phyloP scores from a whole-genome alignment of 2,329 filamentous ascomycete species.

The Botrytis fragariae region DNA sequence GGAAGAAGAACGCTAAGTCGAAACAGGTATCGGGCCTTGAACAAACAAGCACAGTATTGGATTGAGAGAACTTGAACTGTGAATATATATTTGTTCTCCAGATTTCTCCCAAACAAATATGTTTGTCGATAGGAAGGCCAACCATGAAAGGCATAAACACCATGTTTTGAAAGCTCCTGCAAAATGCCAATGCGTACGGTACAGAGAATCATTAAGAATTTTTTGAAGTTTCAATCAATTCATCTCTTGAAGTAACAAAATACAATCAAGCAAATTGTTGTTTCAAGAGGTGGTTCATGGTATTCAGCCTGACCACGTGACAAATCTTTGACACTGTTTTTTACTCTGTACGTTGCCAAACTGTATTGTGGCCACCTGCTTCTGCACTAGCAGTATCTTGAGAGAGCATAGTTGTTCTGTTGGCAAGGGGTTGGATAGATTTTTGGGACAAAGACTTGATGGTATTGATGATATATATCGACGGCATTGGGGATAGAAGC shows the following conservation, averaged over 20 bases:
- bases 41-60: background rate
- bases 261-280: background rate
- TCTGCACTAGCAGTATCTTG: background rate
- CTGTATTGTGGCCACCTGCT: background rate
- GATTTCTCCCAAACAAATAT: background rate
- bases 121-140: background rate
- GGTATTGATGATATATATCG: background rate
- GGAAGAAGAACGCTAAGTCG: background rate
- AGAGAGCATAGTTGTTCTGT: background rate
- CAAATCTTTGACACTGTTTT: background rate
- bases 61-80: background rate
- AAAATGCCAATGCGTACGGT: background rate
- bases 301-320: constrained; percentile 2
- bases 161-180: background rate
- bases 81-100: background rate
- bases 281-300: background rate
- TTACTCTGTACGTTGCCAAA: background rate
- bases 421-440: background rate
- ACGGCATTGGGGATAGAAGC: background rate
- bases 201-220: background rate
- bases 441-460: background rate
- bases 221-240: background rate
- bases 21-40: background rate
- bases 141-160: background rate
- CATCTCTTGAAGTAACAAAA: background rate